phyloP scores from a whole-genome alignment of 2,329 filamentous ascomycete species.

The Fusarium foetens region DNA sequence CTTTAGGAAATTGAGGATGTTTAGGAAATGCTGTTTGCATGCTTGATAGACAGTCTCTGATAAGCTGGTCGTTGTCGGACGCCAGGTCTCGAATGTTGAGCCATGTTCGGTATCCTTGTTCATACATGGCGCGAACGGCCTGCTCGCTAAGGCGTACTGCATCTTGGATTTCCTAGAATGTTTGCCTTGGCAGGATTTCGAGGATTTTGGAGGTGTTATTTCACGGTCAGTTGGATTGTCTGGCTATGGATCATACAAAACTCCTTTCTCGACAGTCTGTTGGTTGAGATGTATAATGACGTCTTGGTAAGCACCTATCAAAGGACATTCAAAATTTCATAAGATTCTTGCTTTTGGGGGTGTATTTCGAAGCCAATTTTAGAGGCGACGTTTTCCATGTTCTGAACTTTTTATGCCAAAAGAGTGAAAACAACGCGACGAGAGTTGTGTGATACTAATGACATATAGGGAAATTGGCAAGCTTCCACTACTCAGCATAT shows the following conservation, averaged over 20 bases:
- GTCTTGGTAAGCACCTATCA: not conserved
- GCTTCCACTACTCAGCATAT: not conserved
- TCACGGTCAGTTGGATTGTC: not conserved
- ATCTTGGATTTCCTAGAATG: not conserved
- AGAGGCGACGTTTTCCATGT: not conserved
- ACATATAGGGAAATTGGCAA: not conserved
- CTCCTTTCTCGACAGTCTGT: not conserved
- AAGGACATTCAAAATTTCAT: not conserved
- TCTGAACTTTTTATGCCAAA: not conserved
- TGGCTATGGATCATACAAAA: not conserved
- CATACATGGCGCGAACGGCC: not conserved
- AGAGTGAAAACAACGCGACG: not conserved
- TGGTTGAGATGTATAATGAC: not conserved
- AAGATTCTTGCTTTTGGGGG: not conserved
- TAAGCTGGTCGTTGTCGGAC: not conserved
- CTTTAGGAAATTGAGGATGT: not conserved
- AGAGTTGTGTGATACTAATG: not conserved
- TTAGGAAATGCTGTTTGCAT: not conserved
- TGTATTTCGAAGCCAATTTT: not conserved
- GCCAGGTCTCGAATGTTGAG: not conserved
- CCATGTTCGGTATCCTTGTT: not conserved
- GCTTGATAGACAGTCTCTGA: not conserved
- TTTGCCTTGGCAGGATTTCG: too few species aligned
- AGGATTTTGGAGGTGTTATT: not conserved
- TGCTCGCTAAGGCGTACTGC: not conserved